phyloP scores from a whole-genome alignment of 805 yeast genomes.

The Komagataella populi region DNA sequence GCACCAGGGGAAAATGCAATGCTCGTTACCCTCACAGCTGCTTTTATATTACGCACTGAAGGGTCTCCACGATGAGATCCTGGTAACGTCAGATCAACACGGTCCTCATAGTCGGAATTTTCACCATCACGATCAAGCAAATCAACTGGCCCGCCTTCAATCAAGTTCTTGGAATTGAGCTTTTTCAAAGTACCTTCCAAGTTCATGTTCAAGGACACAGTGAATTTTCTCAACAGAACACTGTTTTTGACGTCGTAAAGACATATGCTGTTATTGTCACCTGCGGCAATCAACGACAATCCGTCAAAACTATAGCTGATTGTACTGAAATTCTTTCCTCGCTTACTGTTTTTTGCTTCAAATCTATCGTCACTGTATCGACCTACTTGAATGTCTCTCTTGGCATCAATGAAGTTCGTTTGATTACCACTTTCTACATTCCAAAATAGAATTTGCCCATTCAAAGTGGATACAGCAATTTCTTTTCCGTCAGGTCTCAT shows the following conservation, averaged over 20 bases:
- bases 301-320: slow-evolving; percentile 87
- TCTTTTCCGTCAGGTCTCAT: slow-evolving; percentile 91
- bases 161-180: slow-evolving; percentile 70
- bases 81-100: slow-evolving; percentile 65
- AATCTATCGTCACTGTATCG: slow-evolving; percentile 75
- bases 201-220: slow-evolving; percentile 81
- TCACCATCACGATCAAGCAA: slow-evolving; percentile 80
- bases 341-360: slow-evolving; percentile 61
- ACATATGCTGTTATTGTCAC: slow-evolving; percentile 84
- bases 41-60: slow-evolving; percentile 59
- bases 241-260: slow-evolving; percentile 82
- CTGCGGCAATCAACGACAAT: slow-evolving; percentile 76
- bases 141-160: slow-evolving; percentile 80
- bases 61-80: slow-evolving; percentile 77
- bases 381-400: slow-evolving; percentile 77
- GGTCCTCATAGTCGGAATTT: slow-evolving; percentile 70
- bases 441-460: slow-evolving; percentile 78
- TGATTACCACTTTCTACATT: slow-evolving; percentile 76
- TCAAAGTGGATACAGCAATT: slow-evolving; percentile 77
- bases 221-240: slow-evolving; percentile 70
- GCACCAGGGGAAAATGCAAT: slow-evolving; percentile 84
- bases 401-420: slow-evolving; percentile 72
- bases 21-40: slow-evolving; percentile 71
- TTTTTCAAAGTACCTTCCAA: slow-evolving; percentile 75
- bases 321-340: slow-evolving; percentile 76